A percentile compares a stretch with the other conserved stretches of the same genome.
These are phyloP conservation scores for Ophiostoma novo-ulmi DNA, from an alignment of 2,329 filamentous ascomycete species.

Conservation along the genomic window DNA sequence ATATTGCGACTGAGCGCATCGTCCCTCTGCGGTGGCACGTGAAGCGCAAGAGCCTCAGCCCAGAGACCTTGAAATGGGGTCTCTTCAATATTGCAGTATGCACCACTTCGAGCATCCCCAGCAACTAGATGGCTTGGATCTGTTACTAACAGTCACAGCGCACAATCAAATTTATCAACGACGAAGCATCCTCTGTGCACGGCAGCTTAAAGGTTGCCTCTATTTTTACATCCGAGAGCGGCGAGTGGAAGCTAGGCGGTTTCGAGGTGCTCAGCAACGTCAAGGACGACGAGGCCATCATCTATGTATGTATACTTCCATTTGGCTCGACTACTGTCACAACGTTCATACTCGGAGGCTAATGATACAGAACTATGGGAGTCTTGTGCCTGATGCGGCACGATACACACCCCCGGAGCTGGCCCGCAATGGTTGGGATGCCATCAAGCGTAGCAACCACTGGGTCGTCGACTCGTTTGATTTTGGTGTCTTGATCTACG, in stretches of 20 bases:
- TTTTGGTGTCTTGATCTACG: slow-evolving; percentile 77
- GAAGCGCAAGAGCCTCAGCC: slow-evolving; percentile 76
- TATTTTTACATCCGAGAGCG: slow-evolving; percentile 89
- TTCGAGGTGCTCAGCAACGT: slow-evolving; percentile 92
- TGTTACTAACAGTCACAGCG: slow-evolving; percentile 47
- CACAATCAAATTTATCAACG: slow-evolving; percentile 93
- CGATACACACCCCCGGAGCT: slow-evolving; percentile 86
- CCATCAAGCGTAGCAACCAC: slow-evolving; percentile 75
- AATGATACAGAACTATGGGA: slow-evolving; percentile 66
- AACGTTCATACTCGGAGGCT: background rate
- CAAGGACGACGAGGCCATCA: slow-evolving; percentile 90
- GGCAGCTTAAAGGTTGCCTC: slow-evolving; percentile 80
- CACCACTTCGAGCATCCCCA: background rate
- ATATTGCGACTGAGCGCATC: slow-evolving; percentile 89
- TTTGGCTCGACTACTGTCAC: no score
- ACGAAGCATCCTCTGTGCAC: slow-evolving; percentile 86
- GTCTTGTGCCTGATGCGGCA: slow-evolving; percentile 75
- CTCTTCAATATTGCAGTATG: slow-evolving; percentile 74
- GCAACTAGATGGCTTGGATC: background rate
- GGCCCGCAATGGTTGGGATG: slow-evolving; percentile 81
- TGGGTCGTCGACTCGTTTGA: slow-evolving; percentile 83
- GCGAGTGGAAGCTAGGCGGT: slow-evolving; percentile 94
- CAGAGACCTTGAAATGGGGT: slow-evolving; percentile 96
- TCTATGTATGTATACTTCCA: slow-evolving; percentile 57
- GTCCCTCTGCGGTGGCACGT: slow-evolving; percentile 86